Evolutionary conservation across 257 asterid genomes (phyloP).

Genomic region (Solanum sparsipilum): DNA sequence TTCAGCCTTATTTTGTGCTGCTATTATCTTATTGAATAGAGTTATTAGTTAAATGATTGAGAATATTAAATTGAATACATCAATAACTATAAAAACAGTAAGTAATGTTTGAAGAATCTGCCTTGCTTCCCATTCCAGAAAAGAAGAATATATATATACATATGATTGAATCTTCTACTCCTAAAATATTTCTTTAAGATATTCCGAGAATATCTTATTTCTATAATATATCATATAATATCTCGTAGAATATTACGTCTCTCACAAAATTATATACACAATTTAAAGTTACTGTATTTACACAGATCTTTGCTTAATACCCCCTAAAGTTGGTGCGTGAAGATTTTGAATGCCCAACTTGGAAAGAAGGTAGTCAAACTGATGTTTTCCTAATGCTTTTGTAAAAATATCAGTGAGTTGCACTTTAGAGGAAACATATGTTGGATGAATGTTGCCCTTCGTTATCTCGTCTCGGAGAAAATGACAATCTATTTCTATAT

Average conservation of each 20-base stretch:
- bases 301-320: background rate
- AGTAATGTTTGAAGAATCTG: background rate
- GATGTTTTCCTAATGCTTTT: background rate
- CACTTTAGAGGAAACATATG: background rate
- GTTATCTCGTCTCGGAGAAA: background rate
- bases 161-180: background rate
- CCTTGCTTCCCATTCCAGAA: background rate
- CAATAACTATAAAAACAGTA: too few species aligned
- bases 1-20: too few species aligned
- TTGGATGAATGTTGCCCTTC: background rate
- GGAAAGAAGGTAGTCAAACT: background rate
- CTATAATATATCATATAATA: background rate
- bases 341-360: background rate
- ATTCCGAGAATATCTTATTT: background rate
- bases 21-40: too few species aligned
- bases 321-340: background rate
- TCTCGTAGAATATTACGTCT: background rate
- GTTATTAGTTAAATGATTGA: too few species aligned
- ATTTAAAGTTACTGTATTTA: background rate
- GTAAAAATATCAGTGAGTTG: background rate
- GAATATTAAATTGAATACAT: too few species aligned
- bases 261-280: background rate
- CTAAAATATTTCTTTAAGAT: background rate
- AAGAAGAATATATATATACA: background rate
- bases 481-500: background rate